Base-by-base conservation (phyloP, 2,329 filamentous ascomycete genomes). In the Colletotrichum destructivum region DNA sequence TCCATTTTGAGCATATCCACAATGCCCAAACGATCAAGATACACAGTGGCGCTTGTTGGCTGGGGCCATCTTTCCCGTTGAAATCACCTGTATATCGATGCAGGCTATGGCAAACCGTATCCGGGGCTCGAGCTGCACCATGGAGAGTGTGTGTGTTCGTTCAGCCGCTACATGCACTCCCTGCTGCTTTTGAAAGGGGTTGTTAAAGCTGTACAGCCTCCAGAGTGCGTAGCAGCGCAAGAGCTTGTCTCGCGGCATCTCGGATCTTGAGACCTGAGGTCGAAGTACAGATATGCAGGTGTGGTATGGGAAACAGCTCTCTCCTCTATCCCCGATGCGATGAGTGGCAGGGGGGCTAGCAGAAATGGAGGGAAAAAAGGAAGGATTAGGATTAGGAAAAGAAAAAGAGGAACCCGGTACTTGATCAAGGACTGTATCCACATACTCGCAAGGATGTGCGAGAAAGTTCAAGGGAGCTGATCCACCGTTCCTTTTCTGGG, bases 401-500 rank as follows among this genome's bases (percentile, higher is more conserved):
- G 13, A 52, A 69, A 55, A 60, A 69, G 65, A 69, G 69, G 65
- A 60, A 62, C 66, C 69, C 70, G 72, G 72, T 73, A 74, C 72
- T 74, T 73, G 70, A 62, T 65, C 63, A 71, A 26, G 46, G 23
- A 21, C 40, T 49, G 51, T 47, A 65, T 46, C 60, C 72, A 62
- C 52, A 55, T 16, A 35, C 9, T 38, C 47, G 56, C 66, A 57
- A 65, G 66, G 66, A 49, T 70, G 23, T n/a, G 31, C 1, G 31
- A 31, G 40, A 16, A 44, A 16, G 40, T 16, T 40, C 69, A 72
- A 66, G 52, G 65, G 69, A 65, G 42, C 21, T 69, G 69, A 62
- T 60, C 61, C 72, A 70, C 66, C 64, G 61, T 69, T 74, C 62
- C 70, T 66, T 72, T 74, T 69, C 65, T 63, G 62, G 70, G 70